Conservation (phyloP, 2,329 filamentous ascomycete species). For the Hypocreales sp. region DNA sequence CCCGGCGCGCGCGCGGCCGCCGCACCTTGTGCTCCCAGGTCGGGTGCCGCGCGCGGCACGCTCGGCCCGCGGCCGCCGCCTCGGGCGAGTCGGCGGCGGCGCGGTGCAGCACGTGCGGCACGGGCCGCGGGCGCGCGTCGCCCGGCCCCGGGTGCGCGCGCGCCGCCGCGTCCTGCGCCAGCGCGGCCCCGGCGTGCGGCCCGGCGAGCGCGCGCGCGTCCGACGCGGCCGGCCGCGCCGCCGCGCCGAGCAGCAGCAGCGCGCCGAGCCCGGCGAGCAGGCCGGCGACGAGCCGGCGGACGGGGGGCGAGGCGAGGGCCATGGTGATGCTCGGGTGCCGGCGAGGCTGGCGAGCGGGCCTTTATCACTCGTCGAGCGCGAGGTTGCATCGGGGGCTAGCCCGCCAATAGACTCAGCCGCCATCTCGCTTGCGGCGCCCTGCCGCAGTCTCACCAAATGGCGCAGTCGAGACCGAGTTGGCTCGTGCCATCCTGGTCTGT, state of each 20-base stretch:
- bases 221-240: not conserved
- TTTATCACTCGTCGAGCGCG: no score
- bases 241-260: not conserved
- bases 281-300: constrained; percentile 1
- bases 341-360: not conserved
- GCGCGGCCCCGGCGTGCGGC: constrained; percentile 1
- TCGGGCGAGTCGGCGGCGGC: constrained; percentile 1
- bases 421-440: no score
- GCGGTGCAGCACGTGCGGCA: constrained; percentile 4
- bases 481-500: no score
- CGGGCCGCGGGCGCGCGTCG: not conserved
- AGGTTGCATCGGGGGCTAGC: not conserved
- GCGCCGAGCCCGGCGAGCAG: not conserved
- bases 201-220: constrained; percentile 2
- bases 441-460: no score
- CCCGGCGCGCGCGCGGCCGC: not conserved
- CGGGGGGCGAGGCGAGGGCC: not conserved
- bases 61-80: not conserved
- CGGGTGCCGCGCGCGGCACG: constrained; percentile 1
- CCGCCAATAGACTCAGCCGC: no score
- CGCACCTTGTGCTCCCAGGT: constrained; percentile 5
- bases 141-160: not conserved
- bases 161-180: constrained; percentile 2
- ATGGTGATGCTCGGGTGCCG: not conserved
- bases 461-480: no score